These are phyloP conservation scores for Neurospora sublineolata DNA, from an alignment of 495 filamentous ascomycete species.

Conservation along the genomic window DNA sequence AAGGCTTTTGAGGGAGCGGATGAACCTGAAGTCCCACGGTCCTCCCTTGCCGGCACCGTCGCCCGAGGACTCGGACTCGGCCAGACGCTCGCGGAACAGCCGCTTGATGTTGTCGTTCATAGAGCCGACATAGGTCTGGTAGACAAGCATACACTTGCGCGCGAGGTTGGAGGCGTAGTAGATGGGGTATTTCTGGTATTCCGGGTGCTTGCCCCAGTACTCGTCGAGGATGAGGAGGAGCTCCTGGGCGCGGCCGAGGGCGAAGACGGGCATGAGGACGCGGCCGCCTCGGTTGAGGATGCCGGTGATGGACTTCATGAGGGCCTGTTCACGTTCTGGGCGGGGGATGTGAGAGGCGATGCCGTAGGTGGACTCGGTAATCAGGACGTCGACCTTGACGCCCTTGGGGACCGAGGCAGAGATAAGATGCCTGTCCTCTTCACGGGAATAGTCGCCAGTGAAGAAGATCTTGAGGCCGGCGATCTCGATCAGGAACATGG, in stretches of 20 bases:
- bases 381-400: constrained; percentile 85
- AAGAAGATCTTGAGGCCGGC: constrained; percentile 92
- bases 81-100: constrained; percentile 74
- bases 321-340: constrained; percentile 74
- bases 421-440: constrained; percentile 88
- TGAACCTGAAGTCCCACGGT: constrained; percentile 92
- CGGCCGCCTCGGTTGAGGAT: constrained; percentile 85
- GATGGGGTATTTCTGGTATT: constrained; percentile 82
- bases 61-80: constrained; percentile 66
- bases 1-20: constrained; percentile 79
- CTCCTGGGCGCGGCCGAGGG: constrained; percentile 86
- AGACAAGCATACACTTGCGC: constrained; percentile 94
- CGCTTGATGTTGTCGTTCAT: constrained; percentile 99
- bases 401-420: constrained; percentile 77
- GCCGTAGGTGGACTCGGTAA: constrained; percentile 94
- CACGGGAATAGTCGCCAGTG: constrained; percentile 91
- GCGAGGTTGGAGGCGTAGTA: constrained; percentile 94
- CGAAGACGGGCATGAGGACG: constrained; percentile 90
- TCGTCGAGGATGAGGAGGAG: constrained; percentile 90
- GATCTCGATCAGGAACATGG: constrained; percentile 96
- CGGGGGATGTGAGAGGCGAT: constrained; percentile 84
- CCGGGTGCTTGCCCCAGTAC: constrained; percentile 80
- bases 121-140: constrained; percentile 90
- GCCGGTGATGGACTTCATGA: constrained; percentile 89
- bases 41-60: constrained; percentile 64